Evolutionary conservation across 2,329 filamentous ascomycete species (phyloP), one percentile per base, ranked within the genome.

Genomic region (Colletotrichum gigasporum): DNA sequence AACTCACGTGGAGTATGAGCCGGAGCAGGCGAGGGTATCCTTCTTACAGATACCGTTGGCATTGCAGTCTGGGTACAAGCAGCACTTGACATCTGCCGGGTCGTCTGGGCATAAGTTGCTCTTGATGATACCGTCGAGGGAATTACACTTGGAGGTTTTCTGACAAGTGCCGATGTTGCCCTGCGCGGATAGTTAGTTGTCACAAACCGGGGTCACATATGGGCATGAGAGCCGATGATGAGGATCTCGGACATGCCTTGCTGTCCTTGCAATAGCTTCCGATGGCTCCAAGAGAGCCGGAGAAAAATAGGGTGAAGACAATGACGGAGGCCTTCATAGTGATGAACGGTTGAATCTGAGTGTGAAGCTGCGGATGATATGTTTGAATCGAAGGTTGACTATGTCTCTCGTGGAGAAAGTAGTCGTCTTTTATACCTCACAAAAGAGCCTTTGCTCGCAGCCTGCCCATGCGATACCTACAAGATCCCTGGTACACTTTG

Each of bases 21-120:
- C 62, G 22, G 34, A 28, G 50, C 62, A 65, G 7, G 50, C 56
- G 16, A 65, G 51, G 18, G n/a, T 45, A 30, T 65, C 50, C 16
- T 37, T 57, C 58, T 62, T 52, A 37, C 62, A 65, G 42, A 48
- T 56, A 20, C 58, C 58, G 4, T 35, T 63, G 41, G 26, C 35
- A 35, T 63, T 65, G 44, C 62, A 65, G 18, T 56, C 41, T 16
- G 62, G 62, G 11, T 56, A 63, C 34, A 65, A 55, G 45, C 62
- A 65, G 45, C 62, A 65, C 28, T 63, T 65, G 12, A 63, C 62
- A n/a, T 63, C 41, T 18, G 22, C 44, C 12, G 62, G 62, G 32
- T 65, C 62, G 35, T 65, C 37, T 34, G 62, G 62, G 24, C 62
- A 65, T 10, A 56, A 51, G 9, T 63, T 57, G 42, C 41, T 65